phyloP scores from a whole-genome alignment of 305 asterid genomes.

The Withania somnifera region DNA sequence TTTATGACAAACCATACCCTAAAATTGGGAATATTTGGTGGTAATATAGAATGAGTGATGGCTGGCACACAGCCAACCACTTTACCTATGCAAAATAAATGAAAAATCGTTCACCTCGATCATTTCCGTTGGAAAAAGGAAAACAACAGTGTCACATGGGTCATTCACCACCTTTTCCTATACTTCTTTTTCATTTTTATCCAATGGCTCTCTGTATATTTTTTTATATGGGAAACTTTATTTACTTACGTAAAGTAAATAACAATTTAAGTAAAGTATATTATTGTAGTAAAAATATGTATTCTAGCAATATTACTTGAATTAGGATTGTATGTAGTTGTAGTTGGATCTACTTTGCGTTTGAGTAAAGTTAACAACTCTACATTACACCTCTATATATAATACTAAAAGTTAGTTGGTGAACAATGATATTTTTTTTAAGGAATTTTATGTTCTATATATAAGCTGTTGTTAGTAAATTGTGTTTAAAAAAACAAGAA shows the following conservation, averaged over 20 bases:
- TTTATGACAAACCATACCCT: too few species aligned
- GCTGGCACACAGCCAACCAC: background rate
- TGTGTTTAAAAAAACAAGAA: too few species aligned
- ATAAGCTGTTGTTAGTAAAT: too few species aligned
- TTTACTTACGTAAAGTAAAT: background rate
- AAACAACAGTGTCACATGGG: constrained; percentile 15
- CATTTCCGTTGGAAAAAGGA: constrained; percentile 5
- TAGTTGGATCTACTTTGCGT: background rate
- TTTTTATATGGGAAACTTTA: background rate
- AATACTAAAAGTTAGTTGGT: background rate
- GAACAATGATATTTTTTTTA: background rate
- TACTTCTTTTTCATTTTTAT: background rate
- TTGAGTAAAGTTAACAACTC: background rate
- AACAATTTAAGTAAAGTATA: background rate
- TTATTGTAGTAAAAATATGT: background rate
- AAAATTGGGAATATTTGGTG: too few species aligned
- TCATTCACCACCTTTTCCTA: constrained; percentile 7
- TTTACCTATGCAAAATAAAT: background rate
- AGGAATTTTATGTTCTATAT: too few species aligned
- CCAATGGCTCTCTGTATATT: background rate
- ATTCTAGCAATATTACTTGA: background rate
- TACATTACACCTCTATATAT: too few species aligned
- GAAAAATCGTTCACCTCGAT: too few species aligned
- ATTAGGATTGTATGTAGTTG: background rate
- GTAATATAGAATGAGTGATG: too few species aligned